A percentile compares a stretch with the other conserved stretches of the same genome.
Conservation (phyloP, 2,329 filamentous ascomycete genomes). For the Beauveria australis region DNA sequence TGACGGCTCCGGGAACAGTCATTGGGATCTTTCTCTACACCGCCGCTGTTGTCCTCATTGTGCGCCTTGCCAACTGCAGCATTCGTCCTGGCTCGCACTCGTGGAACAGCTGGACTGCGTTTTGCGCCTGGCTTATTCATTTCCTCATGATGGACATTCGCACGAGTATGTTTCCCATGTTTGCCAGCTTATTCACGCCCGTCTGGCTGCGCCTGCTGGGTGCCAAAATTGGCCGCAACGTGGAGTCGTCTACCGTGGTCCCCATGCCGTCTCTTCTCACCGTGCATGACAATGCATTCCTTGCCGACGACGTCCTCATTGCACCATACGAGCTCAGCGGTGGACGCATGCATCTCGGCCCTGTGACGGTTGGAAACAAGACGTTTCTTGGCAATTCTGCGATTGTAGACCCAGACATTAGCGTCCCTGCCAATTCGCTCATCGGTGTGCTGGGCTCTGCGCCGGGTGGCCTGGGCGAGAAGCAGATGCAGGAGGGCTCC, state of each 20-base stretch:
- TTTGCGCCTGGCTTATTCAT: constrained; percentile 16
- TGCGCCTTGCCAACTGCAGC: constrained; percentile 11
- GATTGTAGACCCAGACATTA: constrained; percentile 13
- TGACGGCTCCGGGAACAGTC: constrained; percentile 9
- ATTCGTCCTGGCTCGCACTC: constrained; percentile 15
- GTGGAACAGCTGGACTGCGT: constrained; percentile 15
- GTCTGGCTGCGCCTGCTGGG: constrained; percentile 15
- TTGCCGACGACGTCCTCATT: constrained; percentile 16
- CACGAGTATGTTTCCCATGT: constrained; percentile 13
- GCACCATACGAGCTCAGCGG: constrained; percentile 14
- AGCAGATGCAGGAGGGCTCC: constrained; percentile 14
- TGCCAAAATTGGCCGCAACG: constrained; percentile 14
- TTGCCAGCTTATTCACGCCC: constrained; percentile 17
- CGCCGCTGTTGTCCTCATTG: background rate
- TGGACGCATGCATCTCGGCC: constrained; percentile 13
- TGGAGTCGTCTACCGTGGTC: constrained; percentile 16
- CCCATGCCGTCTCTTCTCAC: constrained; percentile 15
- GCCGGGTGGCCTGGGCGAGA: constrained; percentile 2
- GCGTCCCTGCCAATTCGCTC: constrained; percentile 13
- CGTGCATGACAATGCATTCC: constrained; percentile 16
- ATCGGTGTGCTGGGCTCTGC: constrained; percentile 16
- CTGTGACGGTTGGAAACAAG: constrained; percentile 12
- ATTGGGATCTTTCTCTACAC: constrained; percentile 11
- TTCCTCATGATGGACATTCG: constrained; percentile 13
- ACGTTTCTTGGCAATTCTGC: constrained; percentile 17